Evolutionary conservation across 305 asterid species (phyloP), one percentile per base, ranked within the genome.

Genomic region (Fraxinus dipetala): DNA sequence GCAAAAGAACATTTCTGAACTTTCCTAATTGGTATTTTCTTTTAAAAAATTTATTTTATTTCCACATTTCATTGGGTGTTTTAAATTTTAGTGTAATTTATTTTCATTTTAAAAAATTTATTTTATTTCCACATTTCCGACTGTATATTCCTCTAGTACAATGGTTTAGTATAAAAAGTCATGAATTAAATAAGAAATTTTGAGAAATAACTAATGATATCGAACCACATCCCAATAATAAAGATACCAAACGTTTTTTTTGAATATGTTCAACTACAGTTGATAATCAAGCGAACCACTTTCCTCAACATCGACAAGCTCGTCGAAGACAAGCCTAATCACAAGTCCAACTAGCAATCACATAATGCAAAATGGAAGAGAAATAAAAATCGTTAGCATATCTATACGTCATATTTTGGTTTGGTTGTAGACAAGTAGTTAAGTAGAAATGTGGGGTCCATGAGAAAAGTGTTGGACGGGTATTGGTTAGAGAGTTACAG

Each of bases 401-500:
- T 63, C 31, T 24, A 16, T 51, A 20, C 18, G 30, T 61, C n/a
- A 32, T n/a, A 54, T 43, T 40, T 74, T 7, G 45, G 76, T 69
- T 61, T 31, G 77, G 51, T 3, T 26, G 48, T 3, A 40, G 72
- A 11, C n/a, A 13, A 10, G 74, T 67, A 2, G 74, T 10, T 67
- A 24, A 67, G 22, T 69, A 69, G 34, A 65, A 69, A 30, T 4
- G 75, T 69, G 75, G 72, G 75, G 38, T 14, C 75, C 9, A 69
- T 14, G 31, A 5, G 18, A 10, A 67, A 67, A 67, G 0, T 67
- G 78, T 36, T 48, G n/a, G 28, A 78, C 77, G 26, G 78, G 30
- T 5, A 83, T 26, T 83, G 85, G 84, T 72, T 70, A 30, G n/a
- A 11, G 54, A 43, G n/a, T 43, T 43, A 43, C 38, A 11, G 75